Conservation (phyloP, 371 early-diverging fungal species). For the Thermomucor indicae-seudaticae region DNA sequence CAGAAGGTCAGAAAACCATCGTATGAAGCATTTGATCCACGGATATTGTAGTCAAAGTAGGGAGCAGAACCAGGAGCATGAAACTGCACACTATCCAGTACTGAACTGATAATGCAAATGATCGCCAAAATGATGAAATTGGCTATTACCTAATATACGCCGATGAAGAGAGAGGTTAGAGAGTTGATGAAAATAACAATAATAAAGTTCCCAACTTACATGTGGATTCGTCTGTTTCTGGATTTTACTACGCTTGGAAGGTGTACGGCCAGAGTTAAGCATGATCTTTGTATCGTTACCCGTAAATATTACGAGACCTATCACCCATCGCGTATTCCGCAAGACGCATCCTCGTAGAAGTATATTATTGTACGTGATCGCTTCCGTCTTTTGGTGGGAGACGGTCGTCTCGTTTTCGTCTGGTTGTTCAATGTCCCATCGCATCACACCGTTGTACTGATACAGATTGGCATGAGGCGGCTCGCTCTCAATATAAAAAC, state of each 20-base stretch:
- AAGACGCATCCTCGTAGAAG: slow-evolving; percentile 90
- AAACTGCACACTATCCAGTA: slow-evolving; percentile 59
- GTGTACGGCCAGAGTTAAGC: slow-evolving; percentile 85
- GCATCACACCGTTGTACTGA: slow-evolving; percentile 66
- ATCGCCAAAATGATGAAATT: slow-evolving; percentile 42
- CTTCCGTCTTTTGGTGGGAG: slow-evolving; percentile 40
- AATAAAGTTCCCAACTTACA: slow-evolving; percentile 33
- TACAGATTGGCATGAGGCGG: slow-evolving; percentile 75
- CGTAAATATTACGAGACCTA: slow-evolving; percentile 82
- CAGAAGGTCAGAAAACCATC: slow-evolving; percentile 47
- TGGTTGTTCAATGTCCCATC: slow-evolving; percentile 40
- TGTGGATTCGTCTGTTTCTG: slow-evolving; percentile 94
- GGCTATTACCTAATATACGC: slow-evolving; percentile 38
- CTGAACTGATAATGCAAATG: slow-evolving; percentile 59
- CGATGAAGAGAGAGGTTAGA: background rate
- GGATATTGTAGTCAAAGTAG: slow-evolving; percentile 31
- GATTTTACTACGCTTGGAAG: slow-evolving; percentile 91
- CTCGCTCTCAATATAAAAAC: slow-evolving; percentile 74
- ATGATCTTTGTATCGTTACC: slow-evolving; percentile 92
- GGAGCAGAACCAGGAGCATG: slow-evolving; percentile 25
- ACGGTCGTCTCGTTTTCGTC: slow-evolving; percentile 21
- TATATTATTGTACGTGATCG: slow-evolving; percentile 61
- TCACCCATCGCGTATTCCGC: slow-evolving; percentile 84
- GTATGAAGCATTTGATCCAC: slow-evolving; percentile 23
- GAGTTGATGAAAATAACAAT: background rate